These are phyloP conservation scores for Dactylellina sp. DNA, from an alignment of 2,329 filamentous ascomycete genomes.

Conservation along the genomic window DNA sequence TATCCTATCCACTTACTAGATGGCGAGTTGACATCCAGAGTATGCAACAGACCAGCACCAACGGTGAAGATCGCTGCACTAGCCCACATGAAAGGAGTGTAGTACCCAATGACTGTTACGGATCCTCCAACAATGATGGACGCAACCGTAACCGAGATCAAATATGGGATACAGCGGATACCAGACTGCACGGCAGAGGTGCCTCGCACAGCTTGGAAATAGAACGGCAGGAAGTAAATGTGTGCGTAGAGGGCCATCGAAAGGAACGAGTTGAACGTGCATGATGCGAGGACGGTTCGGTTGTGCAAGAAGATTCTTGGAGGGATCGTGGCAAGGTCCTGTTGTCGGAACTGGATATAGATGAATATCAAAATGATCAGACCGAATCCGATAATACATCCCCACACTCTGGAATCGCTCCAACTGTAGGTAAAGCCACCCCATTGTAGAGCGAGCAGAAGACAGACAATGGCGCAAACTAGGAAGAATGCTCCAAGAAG, in stretches of 20 bases:
- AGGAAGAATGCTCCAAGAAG: constrained; percentile 62
- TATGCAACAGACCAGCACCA: constrained; percentile 65
- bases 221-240: constrained; percentile 66
- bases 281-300: constrained; percentile 62
- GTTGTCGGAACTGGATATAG: constrained; percentile 61
- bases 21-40: constrained; percentile 62
- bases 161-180: constrained; percentile 65
- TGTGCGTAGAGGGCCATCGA: constrained; percentile 63
- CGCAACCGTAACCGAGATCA: constrained; percentile 63
- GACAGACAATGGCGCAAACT: constrained; percentile 61
- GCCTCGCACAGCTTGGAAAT: constrained; percentile 67
- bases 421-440: constrained; percentile 61
- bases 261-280: constrained; percentile 62
- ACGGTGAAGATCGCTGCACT: constrained; percentile 63
- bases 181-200: constrained; percentile 65
- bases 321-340: constrained; percentile 64
- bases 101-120: constrained; percentile 65
- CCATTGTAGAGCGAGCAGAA: constrained; percentile 63
- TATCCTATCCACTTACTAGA: constrained; percentile 63
- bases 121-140: constrained; percentile 65
- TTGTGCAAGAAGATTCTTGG: constrained; percentile 64
- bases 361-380: constrained; percentile 62
- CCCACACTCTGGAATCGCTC: constrained; percentile 56
- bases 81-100: constrained; percentile 64
- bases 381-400: constrained; percentile 58